Conservation (phyloP, 2,329 filamentous ascomycete species). For the Pseudogymnoascus sp. region DNA sequence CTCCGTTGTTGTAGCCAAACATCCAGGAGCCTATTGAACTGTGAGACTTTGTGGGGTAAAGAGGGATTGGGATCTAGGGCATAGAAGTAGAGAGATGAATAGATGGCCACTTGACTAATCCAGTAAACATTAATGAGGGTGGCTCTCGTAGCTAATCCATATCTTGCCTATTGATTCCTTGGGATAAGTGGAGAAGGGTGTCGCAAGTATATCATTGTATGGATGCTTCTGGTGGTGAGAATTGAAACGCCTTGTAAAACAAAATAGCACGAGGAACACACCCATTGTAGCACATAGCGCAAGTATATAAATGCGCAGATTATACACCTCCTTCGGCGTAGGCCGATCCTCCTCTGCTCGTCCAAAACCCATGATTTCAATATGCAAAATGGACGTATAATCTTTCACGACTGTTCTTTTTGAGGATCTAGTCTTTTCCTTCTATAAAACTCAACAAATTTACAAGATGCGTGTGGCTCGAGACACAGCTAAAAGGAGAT, state of each 20-base stretch:
- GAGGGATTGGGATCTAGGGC: background rate
- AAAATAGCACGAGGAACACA: background rate
- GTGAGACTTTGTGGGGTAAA: background rate
- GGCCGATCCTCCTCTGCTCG: constrained; percentile 22
- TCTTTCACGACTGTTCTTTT: background rate
- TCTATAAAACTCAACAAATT: background rate
- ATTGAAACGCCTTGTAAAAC: background rate
- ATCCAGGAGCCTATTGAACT: constrained; percentile 1
- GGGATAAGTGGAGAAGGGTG: background rate
- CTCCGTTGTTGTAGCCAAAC: constrained; percentile 11
- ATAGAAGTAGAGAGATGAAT: background rate
- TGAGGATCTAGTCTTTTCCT: background rate
- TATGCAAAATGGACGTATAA: background rate
- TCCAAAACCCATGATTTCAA: background rate
- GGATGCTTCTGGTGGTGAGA: background rate
- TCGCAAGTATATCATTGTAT: background rate
- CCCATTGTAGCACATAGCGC: constrained; percentile 13
- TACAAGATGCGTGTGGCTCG: background rate
- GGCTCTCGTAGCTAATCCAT: background rate
- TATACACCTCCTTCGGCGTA: constrained; percentile 22
- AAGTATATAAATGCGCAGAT: constrained; percentile 20
- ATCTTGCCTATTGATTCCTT: background rate
- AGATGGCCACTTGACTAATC: background rate
- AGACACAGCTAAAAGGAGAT: background rate
- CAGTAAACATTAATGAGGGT: background rate